Conservation (phyloP, 768 basidiomycete species). For the Psilocybe sp. region DNA sequence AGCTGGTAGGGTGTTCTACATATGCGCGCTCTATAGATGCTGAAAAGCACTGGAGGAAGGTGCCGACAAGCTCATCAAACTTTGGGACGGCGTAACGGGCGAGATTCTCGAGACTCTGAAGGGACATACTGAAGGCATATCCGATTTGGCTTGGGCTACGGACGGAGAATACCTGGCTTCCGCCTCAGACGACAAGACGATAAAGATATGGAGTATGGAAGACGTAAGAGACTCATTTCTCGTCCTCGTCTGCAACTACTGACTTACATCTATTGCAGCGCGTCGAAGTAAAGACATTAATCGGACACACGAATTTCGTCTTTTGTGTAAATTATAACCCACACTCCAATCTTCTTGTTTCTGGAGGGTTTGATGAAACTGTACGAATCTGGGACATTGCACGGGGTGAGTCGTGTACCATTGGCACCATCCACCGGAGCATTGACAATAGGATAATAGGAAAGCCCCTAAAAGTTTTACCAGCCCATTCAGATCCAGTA, state of each 20-base stretch:
- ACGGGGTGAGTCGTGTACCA: conserved; percentile 52
- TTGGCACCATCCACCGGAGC: neutral
- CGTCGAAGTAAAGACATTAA: conserved; percentile 59
- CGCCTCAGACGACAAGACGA: conserved; percentile 90
- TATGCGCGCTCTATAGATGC: conserved; percentile 9
- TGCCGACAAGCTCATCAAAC: conserved; percentile 78
- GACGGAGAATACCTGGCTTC: conserved; percentile 85
- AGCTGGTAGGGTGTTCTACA: conserved; percentile 55
- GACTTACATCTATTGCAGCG: conserved; percentile 38
- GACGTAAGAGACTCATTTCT: conserved; percentile 33
- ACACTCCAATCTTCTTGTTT: conserved; percentile 84
- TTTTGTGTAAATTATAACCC: conserved; percentile 94
- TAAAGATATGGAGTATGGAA: conserved; percentile 82
- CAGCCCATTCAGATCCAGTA: conserved; percentile 97
- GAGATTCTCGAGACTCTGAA: conserved; percentile 69
- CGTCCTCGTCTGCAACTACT: conserved; percentile 2
- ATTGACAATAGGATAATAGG: conserved; percentile 40
- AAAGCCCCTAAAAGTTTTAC: conserved; percentile 79
- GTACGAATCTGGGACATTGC: conserved; percentile 97
- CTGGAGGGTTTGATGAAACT: conserved; percentile 94
- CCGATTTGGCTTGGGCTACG: conserved; percentile 85
- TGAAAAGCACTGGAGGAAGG: conserved; percentile 49
- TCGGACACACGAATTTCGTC: conserved; percentile 90
- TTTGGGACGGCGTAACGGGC: conserved; percentile 76
- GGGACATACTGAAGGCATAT: conserved; percentile 82